Evolutionary conservation across 148 eudicot species (phyloP), one percentile per base, ranked within the genome.

Genomic region (Cornus controversa): DNA sequence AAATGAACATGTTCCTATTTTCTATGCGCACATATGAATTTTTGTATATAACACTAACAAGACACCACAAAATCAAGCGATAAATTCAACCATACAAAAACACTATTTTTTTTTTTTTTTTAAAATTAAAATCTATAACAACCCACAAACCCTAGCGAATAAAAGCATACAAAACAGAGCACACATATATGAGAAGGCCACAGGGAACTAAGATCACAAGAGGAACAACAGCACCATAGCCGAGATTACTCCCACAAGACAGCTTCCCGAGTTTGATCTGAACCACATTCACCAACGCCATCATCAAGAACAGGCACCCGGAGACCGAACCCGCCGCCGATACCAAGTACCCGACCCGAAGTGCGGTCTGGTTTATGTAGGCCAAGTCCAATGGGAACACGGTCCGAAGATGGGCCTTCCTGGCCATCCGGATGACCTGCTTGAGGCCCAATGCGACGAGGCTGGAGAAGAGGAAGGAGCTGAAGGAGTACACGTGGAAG

Each of bases 251-350:
- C 23, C 93, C 98, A 77, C 98, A 92, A 0, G 80, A 75, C 77
- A 92, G 78, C 24, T 86, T 82, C 65, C 97, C 98, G 4, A 94
- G 84, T 91, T 94, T 94, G 75, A 94, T 88, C 87, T 94, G 97
- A 8, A 87, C 94, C 37, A 92, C 92, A 77, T 90, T 85, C 16
- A 91, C 69, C 78, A 94, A 37, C 4, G 98, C 95, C 81, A 94
- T 22, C 97, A 92, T 92, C 66, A 94, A 67, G 34, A 86, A 94
- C 4, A 80, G 82, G 26, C 87, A 94, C 37, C 98, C 97, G 67
- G 69, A 77, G 5, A 88, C 93, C 42, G 98, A 94, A 50, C 95
- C 98, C 24, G 82, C 81, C 0, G 95, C 98, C 0, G 98, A 92
- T 0, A 83, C 92, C 70, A 92, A 64, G 79, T 92, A 91, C 72